phyloP scores from a whole-genome alignment of 495 filamentous ascomycete species.

The Aspergillus homomorphus region DNA sequence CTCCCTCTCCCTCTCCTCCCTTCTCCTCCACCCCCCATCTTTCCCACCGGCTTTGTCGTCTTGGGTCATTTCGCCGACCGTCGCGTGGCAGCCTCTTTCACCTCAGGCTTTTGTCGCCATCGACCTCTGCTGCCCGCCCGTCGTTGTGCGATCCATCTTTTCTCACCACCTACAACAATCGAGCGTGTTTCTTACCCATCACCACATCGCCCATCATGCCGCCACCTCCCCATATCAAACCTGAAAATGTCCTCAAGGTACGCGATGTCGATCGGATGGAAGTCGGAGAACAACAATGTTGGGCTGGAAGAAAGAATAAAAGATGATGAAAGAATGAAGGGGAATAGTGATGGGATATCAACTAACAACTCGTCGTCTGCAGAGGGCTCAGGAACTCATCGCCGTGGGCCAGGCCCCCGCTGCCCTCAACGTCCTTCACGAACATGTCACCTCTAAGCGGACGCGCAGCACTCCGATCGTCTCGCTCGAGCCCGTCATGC shows the following conservation, averaged over 20 bases:
- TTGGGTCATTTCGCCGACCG: conserved; percentile 26
- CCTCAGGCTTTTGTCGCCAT: conserved; percentile 18
- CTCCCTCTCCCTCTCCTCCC: neutral
- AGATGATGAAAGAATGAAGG: conserved; percentile 1
- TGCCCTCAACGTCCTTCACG: conserved; percentile 91
- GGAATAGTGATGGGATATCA: neutral
- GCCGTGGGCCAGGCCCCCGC: conserved; percentile 90
- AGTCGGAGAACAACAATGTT: neutral
- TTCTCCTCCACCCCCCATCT: neutral
- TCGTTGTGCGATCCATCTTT: conserved; percentile 21
- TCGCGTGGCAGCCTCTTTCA: conserved; percentile 42
- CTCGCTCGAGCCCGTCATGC: conserved; percentile 96
- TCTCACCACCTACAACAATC: conserved; percentile 5
- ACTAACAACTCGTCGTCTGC: conserved; percentile 2
- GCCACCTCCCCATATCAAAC: conserved; percentile 92
- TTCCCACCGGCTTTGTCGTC: neutral
- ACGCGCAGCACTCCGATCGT: conserved; percentile 96
- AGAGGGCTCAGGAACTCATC: conserved; percentile 96
- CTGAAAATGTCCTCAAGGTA: conserved; percentile 97
- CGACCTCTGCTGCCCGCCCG: conserved; percentile 24
- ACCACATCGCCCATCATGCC: conserved; percentile 65
- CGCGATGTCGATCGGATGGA: conserved; percentile 19
- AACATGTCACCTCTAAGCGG: conserved; percentile 97
- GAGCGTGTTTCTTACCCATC: conserved; percentile 16
- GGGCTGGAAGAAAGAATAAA: conserved; percentile 1